Percentiles rank a stretch among this genome's conserved stretches.
These are phyloP conservation scores for Thecaphora thlaspeos DNA, from an alignment of 1,284 basidiomycete genomes.

Conservation along the genomic window DNA sequence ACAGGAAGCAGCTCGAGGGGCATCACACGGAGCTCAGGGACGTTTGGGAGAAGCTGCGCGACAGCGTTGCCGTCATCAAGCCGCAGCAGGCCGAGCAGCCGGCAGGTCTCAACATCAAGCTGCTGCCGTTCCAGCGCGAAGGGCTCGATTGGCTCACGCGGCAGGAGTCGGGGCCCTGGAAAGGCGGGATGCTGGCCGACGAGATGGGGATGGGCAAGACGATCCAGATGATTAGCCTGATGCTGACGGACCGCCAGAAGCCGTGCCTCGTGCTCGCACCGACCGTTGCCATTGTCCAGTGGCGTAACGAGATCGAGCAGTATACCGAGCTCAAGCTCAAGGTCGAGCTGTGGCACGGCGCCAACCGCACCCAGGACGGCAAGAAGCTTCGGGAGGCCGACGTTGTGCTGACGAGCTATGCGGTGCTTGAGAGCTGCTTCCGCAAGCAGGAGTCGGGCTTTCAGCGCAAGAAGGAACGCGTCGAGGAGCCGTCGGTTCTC, in stretches of 20 bases:
- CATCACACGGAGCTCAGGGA: constrained; percentile 70
- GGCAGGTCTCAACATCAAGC: constrained; percentile 64
- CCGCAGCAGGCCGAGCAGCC: constrained; percentile 72
- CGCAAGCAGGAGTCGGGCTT: constrained; percentile 90
- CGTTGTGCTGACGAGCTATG: constrained; percentile 65
- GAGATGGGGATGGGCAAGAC: constrained; percentile 96
- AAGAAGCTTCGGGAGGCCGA: constrained; percentile 79
- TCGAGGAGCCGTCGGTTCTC: constrained; percentile 84
- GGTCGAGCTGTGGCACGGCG: constrained; percentile 89
- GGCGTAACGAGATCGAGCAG: constrained; percentile 86
- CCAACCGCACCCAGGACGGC: constrained; percentile 63
- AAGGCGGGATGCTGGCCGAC: constrained; percentile 90
- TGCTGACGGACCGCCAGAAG: constrained; percentile 74
- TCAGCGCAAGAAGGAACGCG: constrained; percentile 76
- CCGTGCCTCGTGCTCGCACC: constrained; percentile 86
- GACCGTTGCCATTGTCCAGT: constrained; percentile 97
- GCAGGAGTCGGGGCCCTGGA: constrained; percentile 85
- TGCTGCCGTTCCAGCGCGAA: constrained; percentile 78
- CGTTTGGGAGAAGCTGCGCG: constrained; percentile 83
- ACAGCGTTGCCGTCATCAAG: constrained; percentile 58
- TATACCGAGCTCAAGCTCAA: constrained; percentile 59
- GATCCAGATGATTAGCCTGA: constrained; percentile 89
- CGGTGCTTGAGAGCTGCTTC: constrained; percentile 87
- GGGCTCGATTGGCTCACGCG: constrained; percentile 93
- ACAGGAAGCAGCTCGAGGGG: constrained; percentile 10